Percentiles rank a stretch among this genome's conserved stretches.
phyloP scores from a whole-genome alignment of 2,329 filamentous ascomycete species.

The Epichloe glyceriae region DNA sequence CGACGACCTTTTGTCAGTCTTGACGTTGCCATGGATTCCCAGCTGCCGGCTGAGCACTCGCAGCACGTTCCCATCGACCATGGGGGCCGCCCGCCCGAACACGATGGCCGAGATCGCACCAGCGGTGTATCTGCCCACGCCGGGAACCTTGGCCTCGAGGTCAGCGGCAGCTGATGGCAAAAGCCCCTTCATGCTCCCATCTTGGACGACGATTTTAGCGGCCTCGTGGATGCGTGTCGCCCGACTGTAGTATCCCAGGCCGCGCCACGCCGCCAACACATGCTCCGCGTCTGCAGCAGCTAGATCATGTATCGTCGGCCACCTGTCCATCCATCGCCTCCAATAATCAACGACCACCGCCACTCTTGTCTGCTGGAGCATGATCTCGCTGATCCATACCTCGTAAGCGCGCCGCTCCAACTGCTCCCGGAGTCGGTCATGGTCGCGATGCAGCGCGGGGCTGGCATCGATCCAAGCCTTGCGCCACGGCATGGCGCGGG shows the following conservation, averaged over 20 bases:
- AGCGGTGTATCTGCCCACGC: slow-evolving; percentile 49
- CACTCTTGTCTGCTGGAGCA: slow-evolving; percentile 55
- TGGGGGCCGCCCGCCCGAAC: slow-evolving; percentile 43
- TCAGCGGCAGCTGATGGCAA: slow-evolving; percentile 34
- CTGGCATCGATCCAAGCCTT: slow-evolving; percentile 41
- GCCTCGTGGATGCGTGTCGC: slow-evolving; percentile 47
- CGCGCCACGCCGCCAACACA: slow-evolving; percentile 45
- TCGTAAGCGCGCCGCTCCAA: slow-evolving; percentile 47
- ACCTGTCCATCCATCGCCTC: slow-evolving; percentile 46
- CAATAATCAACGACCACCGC: slow-evolving; percentile 50
- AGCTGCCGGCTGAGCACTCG: slow-evolving; percentile 48
- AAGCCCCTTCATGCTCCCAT: slow-evolving; percentile 29
- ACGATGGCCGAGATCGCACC: slow-evolving; percentile 51
- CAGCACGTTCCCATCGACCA: slow-evolving; percentile 52
- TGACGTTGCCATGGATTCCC: slow-evolving; percentile 42
- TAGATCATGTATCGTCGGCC: slow-evolving; percentile 45
- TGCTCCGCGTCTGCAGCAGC: slow-evolving; percentile 40
- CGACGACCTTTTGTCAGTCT: slow-evolving; percentile 40
- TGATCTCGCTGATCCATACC: slow-evolving; percentile 55
- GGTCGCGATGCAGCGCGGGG: slow-evolving; percentile 10
- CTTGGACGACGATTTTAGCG: slow-evolving; percentile 35
- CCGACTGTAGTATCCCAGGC: slow-evolving; percentile 52
- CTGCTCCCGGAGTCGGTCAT: slow-evolving; percentile 23
- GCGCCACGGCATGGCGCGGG: slow-evolving; percentile 46
- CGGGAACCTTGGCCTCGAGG: slow-evolving; percentile 39